These are phyloP conservation scores for Aspergillus sp. DNA, from an alignment of 2,329 filamentous ascomycete genomes.

Conservation along the genomic window DNA sequence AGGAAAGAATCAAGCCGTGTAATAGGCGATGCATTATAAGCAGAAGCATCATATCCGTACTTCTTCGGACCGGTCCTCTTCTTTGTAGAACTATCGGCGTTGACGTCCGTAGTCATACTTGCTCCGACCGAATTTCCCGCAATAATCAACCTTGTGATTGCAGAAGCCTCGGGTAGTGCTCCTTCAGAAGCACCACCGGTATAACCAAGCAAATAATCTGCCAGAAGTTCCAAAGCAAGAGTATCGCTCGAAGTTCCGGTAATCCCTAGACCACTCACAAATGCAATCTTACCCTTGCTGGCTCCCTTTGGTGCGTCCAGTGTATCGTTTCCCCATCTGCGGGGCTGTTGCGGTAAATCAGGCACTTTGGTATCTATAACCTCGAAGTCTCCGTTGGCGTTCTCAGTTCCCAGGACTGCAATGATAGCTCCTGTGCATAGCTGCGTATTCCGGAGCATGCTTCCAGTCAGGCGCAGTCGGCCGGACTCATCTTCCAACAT, in stretches of 20 bases:
- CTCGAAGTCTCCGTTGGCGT: conserved; percentile 86
- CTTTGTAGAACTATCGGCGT: conserved; percentile 23
- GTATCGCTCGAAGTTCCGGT: conserved; percentile 74
- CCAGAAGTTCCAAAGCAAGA: conserved; percentile 72
- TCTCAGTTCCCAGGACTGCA: conserved; percentile 93
- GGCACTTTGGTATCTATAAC: conserved; percentile 87
- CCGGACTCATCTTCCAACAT: conserved; percentile 97
- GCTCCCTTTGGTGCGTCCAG: conserved; percentile 35
- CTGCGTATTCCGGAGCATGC: conserved; percentile 64
- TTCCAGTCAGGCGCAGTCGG: conserved; percentile 75
- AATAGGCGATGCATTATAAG: conserved; percentile 85
- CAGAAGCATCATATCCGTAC: conserved; percentile 88
- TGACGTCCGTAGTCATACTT: conserved; percentile 35
- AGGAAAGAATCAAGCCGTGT: conserved; percentile 83
- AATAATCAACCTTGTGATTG: conserved; percentile 83
- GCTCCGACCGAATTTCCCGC: conserved; percentile 81
- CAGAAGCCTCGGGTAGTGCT: conserved; percentile 34
- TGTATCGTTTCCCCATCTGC: conserved; percentile 70
- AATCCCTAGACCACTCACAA: conserved; percentile 86
- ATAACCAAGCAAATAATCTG: conserved; percentile 88
- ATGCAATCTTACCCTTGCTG: conserved; percentile 70
- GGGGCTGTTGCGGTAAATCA: conserved; percentile 78
- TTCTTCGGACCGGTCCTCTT: conserved; percentile 67
- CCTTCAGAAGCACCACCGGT: conserved; percentile 55
- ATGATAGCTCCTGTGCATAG: conserved; percentile 92